Base-by-base conservation (phyloP, 495 filamentous ascomycete species). In the Penicillium waksmanii region DNA sequence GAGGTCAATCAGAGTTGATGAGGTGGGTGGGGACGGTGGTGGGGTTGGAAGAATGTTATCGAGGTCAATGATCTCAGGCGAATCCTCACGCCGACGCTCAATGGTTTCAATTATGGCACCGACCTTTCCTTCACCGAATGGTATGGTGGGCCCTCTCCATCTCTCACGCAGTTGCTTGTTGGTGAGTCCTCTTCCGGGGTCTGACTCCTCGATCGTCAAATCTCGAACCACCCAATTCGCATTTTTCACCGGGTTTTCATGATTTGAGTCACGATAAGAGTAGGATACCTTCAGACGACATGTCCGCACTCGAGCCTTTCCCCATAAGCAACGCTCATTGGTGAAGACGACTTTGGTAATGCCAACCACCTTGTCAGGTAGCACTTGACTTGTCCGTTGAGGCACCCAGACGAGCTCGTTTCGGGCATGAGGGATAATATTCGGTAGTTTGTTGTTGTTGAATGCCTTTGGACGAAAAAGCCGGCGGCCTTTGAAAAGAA, bases 1-100 rank as follows among this genome's bases (percentile, higher is more conserved):
- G 19, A 70, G 63, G 43, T 73, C 64, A 17, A 68, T 53, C 5
- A 67, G 38, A 27, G 23, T 27, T 27, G 19, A 19, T 23, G 46
- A 9, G 11, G 23, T 27, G 0, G 46, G 46, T 5, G 46, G 46
- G 3, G 5, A 33, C 13, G 46, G 21, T 5, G 46, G 46, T 2
- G 8, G 40, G 12, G 10, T 19, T 27, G 12, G 50, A 42, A 23
- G 48, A 18, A 25, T 56, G 18, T 67, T 55, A 5, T 67, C 56
- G 27, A 63, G 17, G 57, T 61, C 46, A 62, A 53, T 55, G 23
- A 65, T 50, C 15, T 48, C 34, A 0, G 59, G 55, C 6, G 42
- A n/a, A 5, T 18, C 42, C 1, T 44, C 42, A n/a, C 42, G 17
- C 15, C 15, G 12, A 9, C 17, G 15, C 42, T 44, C 17, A 3